phyloP scores from a whole-genome alignment of 2,329 filamentous ascomycete genomes.

The Colletotrichum camelliae region DNA sequence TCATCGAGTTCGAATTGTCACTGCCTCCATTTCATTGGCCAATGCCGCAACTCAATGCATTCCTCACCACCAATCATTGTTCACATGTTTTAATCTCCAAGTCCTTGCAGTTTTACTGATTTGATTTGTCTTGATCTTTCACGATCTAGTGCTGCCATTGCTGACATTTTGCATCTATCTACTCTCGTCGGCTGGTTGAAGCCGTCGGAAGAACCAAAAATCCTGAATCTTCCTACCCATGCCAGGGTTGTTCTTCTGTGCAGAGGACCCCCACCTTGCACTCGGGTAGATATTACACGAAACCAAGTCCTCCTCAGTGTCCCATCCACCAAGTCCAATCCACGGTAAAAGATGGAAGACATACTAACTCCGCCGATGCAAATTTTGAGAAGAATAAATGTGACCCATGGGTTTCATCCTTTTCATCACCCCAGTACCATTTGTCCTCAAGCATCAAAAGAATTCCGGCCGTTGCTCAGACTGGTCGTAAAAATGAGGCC shows the following conservation, averaged over 20 bases:
- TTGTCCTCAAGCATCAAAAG: neutral
- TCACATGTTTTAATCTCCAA: neutral
- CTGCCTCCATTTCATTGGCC: neutral
- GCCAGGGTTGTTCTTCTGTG: neutral
- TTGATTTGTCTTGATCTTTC: constrained; percentile 9
- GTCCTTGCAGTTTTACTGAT: neutral
- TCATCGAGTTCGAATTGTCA: neutral
- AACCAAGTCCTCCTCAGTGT: neutral
- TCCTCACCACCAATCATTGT: neutral
- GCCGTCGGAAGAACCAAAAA: neutral
- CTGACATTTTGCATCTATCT: constrained; percentile 19
- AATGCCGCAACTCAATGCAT: neutral
- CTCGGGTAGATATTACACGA: neutral
- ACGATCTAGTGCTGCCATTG: constrained; percentile 2
- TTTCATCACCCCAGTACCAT: neutral
- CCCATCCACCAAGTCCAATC: neutral
- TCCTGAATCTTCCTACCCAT: neutral
- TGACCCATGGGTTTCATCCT: constrained; percentile 6
- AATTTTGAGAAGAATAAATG: neutral
- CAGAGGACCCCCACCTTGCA: neutral
- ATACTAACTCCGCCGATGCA: constrained; percentile 19
- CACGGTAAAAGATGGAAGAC: neutral
- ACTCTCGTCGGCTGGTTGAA: neutral
- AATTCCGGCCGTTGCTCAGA: neutral
- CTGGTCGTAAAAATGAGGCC: constrained; percentile 12